phyloP scores from a whole-genome alignment of 768 basidiomycete species.

The Lactarius indigo region DNA sequence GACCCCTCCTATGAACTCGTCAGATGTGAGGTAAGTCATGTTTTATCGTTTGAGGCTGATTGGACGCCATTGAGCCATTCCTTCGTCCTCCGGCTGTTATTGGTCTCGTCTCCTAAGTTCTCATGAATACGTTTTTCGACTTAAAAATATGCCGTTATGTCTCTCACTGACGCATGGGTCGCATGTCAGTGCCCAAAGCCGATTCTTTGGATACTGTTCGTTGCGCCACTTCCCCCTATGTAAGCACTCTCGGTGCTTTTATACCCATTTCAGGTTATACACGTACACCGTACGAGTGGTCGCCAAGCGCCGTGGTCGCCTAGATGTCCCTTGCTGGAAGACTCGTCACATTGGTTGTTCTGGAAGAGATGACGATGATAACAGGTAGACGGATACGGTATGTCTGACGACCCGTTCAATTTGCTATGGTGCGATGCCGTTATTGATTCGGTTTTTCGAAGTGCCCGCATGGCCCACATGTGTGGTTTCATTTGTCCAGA shows the following conservation, averaged over 20 bases:
- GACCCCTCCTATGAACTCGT: constrained; percentile 82
- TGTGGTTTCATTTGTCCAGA: constrained; percentile 34
- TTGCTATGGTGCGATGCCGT: constrained; percentile 11
- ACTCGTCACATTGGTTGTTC: constrained; percentile 64
- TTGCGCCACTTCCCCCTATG: constrained; percentile 17
- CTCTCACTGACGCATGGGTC: constrained; percentile 56
- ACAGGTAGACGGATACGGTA: constrained; percentile 71
- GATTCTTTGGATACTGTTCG: constrained; percentile 70
- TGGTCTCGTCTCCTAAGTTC: not conserved
- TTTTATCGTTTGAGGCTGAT: constrained; percentile 1
- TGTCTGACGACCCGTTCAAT: constrained; percentile 26
- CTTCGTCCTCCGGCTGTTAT: not conserved
- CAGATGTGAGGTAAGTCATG: constrained; percentile 43
- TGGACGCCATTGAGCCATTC: not conserved
- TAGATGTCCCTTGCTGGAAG: constrained; percentile 78
- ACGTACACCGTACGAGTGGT: constrained; percentile 67
- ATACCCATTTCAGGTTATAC: constrained; percentile 49
- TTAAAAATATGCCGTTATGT: constrained; percentile 51
- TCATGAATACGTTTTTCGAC: not conserved
- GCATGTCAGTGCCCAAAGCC: constrained; percentile 78
- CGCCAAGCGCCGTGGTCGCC: constrained; percentile 66
- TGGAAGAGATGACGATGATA: constrained; percentile 83
- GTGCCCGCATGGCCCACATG: not conserved
- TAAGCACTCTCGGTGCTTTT: constrained; percentile 18
- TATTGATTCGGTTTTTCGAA: constrained; percentile 6